Conservation (phyloP, 139 green algal genomes). For the Mesotaenium endlicherianum region DNA sequence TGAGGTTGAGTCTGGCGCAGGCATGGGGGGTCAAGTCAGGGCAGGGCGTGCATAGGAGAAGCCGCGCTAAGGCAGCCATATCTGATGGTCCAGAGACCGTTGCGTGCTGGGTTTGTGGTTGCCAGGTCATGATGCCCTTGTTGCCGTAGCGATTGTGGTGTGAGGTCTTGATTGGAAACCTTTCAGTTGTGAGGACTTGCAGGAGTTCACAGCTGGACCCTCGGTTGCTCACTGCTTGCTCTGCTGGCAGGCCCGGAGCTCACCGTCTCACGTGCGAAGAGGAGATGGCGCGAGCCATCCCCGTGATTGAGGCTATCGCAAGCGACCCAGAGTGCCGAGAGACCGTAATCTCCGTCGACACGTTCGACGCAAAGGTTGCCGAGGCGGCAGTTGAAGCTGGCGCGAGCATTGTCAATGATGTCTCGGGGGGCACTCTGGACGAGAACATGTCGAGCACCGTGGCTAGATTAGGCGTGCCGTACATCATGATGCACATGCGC, state of each 20-base stretch:
- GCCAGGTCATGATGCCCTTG: too few relatives aligned
- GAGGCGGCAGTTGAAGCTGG: constrained; percentile 9
- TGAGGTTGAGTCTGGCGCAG: too few relatives aligned
- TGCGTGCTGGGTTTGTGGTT: too few relatives aligned
- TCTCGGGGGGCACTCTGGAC: constrained; percentile 82
- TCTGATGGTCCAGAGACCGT: too few relatives aligned
- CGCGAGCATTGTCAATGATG: constrained; percentile 94
- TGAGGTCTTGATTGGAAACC: too few relatives aligned
- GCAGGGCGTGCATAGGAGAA: too few relatives aligned
- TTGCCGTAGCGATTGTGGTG: too few relatives aligned
- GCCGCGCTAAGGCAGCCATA: too few relatives aligned
- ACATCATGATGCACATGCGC: constrained; percentile 95
- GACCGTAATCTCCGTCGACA: constrained; percentile 79
- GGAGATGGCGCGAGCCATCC: constrained; percentile 79
- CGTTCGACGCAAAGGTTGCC: constrained; percentile 79
- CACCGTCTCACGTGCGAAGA: constrained; percentile 51
- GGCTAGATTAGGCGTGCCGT: constrained; percentile 79
- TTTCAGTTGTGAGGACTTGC: too few relatives aligned
- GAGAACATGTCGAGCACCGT: constrained; percentile 69
- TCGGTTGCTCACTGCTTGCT: too few relatives aligned
- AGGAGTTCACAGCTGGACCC: too few relatives aligned
- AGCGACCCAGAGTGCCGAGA: constrained; percentile 7
- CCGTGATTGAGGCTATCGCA: constrained; percentile 68
- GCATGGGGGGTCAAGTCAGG: too few relatives aligned
- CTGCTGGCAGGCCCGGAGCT: constrained; percentile 28